These are phyloP conservation scores for Solanum sejunctum DNA, from an alignment of 257 asterid species.

Conservation along the genomic window DNA sequence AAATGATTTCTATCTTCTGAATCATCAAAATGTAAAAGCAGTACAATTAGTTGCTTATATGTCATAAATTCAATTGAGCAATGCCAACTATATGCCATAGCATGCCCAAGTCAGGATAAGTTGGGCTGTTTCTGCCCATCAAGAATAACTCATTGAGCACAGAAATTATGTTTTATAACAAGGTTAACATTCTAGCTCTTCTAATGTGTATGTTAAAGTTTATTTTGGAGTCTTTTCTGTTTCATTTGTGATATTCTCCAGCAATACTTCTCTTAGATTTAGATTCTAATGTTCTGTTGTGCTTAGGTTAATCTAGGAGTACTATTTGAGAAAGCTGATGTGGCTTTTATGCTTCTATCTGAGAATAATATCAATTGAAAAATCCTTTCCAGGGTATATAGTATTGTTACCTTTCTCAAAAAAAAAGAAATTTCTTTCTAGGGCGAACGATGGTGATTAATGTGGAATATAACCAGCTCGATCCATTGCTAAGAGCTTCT, in stretches of 20 bases:
- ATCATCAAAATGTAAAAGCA: not conserved
- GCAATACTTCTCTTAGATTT: not conserved
- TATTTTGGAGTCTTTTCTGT: not conserved
- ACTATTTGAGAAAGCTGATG: not conserved
- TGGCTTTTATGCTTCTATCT: not conserved
- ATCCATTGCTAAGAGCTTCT: slow-evolving; percentile 91
- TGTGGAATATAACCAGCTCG: slow-evolving; percentile 99
- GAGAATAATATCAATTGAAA: not conserved
- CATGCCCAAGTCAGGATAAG: not conserved
- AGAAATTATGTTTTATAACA: not conserved
- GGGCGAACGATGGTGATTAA: slow-evolving; percentile 98
- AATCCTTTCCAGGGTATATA: slow-evolving; percentile 34
- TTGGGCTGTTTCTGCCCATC: not conserved
- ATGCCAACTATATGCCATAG: not conserved
- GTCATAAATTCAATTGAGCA: not conserved
- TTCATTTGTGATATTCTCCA: not conserved
- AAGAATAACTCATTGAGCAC: not conserved
- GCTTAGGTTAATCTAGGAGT: not conserved
- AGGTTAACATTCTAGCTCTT: not conserved
- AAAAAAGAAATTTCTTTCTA: slow-evolving; percentile 7
- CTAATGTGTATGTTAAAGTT: not conserved
- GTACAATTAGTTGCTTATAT: not conserved
- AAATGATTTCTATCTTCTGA: not conserved
- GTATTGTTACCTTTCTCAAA: not conserved
- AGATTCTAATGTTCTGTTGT: not conserved